Conservation (phyloP, 108 stramenopile genomes). For the Cyclotella atomus region DNA sequence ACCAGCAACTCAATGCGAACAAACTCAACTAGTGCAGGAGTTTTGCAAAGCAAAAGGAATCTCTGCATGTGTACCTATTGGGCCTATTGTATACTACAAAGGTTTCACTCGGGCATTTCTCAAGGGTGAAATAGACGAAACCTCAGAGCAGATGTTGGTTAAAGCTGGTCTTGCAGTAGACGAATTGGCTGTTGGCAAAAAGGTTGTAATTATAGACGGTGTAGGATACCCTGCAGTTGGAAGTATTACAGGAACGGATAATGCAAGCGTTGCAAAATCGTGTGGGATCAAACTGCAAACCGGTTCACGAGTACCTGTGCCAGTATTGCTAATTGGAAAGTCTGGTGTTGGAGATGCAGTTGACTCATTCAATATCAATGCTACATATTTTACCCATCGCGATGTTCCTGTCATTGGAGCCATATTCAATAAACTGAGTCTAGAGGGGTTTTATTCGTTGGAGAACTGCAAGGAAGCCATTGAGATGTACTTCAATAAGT, state of each 20-base stretch:
- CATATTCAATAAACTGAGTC: slow-evolving; percentile 85
- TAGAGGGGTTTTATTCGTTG: slow-evolving; percentile 86
- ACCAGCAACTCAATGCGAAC: slow-evolving; percentile 97
- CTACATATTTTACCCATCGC: slow-evolving; percentile 81
- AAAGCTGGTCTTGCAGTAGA: slow-evolving; percentile 82
- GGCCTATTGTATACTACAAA: slow-evolving; percentile 95
- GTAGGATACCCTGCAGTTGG: slow-evolving; percentile 98
- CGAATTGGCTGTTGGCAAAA: slow-evolving; percentile 65
- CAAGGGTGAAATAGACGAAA: slow-evolving; percentile 79
- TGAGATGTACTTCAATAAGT: slow-evolving; percentile 73
- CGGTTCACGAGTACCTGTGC: slow-evolving; percentile 48
- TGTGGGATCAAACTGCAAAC: slow-evolving; percentile 55
- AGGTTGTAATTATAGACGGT: slow-evolving; percentile 93
- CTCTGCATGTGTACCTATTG: slow-evolving; percentile 72
- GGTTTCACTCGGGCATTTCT: slow-evolving; percentile 97
- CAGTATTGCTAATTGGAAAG: slow-evolving; percentile 75
- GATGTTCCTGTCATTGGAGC: slow-evolving; percentile 86
- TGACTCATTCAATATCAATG: slow-evolving; percentile 96
- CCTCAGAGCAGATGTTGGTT: slow-evolving; percentile 66
- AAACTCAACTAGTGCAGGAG: slow-evolving; percentile 81
- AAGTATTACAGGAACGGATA: slow-evolving; percentile 93
- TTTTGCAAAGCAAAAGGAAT: slow-evolving; percentile 90
- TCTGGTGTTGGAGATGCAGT: slow-evolving; percentile 95
- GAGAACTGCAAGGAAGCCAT: slow-evolving; percentile 79
- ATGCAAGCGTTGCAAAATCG: slow-evolving; percentile 84